A percentile compares a stretch with the other conserved stretches of the same genome.
Conservation (phyloP, 1,284 basidiomycete species). For the Coniophora puteana region DNA sequence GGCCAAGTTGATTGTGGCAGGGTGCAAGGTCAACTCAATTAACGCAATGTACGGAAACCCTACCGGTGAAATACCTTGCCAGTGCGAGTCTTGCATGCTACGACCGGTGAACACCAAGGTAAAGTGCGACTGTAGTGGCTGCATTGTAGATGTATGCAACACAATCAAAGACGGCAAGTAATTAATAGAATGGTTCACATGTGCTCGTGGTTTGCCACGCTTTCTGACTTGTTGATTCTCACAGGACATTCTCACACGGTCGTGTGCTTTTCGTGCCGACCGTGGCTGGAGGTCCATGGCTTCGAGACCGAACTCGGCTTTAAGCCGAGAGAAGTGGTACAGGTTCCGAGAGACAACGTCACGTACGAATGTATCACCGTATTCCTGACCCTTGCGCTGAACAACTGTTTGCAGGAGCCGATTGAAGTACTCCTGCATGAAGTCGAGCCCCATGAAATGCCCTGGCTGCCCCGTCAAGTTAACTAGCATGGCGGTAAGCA, state of each 20-base stretch:
- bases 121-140: constrained; percentile 5
- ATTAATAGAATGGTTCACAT: neutral
- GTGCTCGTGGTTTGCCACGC: neutral
- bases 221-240: neutral
- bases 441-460: constrained; percentile 16
- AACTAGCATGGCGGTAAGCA: constrained; percentile 16
- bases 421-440: constrained; percentile 25
- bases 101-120: neutral
- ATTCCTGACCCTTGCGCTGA: constrained; percentile 15
- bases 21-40: constrained; percentile 13
- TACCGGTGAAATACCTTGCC: constrained; percentile 13
- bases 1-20: constrained; percentile 15
- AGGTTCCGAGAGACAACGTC: constrained; percentile 19
- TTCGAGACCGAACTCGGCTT: constrained; percentile 13
- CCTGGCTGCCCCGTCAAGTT: constrained; percentile 19
- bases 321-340: constrained; percentile 18
- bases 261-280: constrained; percentile 13
- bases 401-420: constrained; percentile 17
- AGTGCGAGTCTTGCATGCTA: constrained; percentile 3
- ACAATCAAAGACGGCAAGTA: neutral
- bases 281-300: constrained; percentile 18
- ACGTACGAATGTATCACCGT: constrained; percentile 8
- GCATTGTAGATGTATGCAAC: neutral
- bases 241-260: constrained; percentile 13
- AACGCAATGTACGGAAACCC: constrained; percentile 17